Evolutionary conservation across 139 green algal genomes (phyloP).

Genomic region (Ostreobium quekettii): DNA sequence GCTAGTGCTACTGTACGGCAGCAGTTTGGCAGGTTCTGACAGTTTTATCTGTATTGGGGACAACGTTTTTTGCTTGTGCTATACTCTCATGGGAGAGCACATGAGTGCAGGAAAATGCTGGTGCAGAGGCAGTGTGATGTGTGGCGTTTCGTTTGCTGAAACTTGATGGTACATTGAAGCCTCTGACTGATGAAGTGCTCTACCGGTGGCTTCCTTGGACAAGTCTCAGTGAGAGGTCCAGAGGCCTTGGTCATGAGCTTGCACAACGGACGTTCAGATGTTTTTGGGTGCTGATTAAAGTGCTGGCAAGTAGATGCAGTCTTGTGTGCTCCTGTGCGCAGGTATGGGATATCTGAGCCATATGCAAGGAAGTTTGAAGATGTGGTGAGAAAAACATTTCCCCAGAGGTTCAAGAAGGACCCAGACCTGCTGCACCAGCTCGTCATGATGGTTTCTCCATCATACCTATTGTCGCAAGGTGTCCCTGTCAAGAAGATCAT

Average conservation of each 20-base stretch:
- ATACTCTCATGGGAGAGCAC: too few species aligned
- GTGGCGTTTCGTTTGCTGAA: not conserved
- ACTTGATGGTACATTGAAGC: not conserved
- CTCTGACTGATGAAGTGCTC: not conserved
- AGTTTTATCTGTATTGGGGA: not conserved
- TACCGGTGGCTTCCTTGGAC: not conserved
- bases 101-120: too few species aligned
- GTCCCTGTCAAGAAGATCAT: constrained; percentile 45
- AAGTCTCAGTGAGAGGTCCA: too few species aligned
- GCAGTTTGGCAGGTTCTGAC: not conserved
- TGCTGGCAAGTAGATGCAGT: too few species aligned
- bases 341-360: constrained; percentile 66
- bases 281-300: too few species aligned
- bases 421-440: constrained; percentile 75
- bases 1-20: not conserved
- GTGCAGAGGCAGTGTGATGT: too few species aligned
- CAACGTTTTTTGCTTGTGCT: not conserved
- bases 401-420: constrained; percentile 57
- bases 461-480: constrained; percentile 29
- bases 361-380: constrained; percentile 58
- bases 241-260: too few species aligned
- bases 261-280: too few species aligned
- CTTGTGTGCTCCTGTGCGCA: constrained; percentile 19
- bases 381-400: constrained; percentile 52
- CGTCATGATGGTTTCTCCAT: constrained; percentile 53